Base-by-base conservation (phyloP, 306 rosid genomes). In the Nissolia schottii region DNA sequence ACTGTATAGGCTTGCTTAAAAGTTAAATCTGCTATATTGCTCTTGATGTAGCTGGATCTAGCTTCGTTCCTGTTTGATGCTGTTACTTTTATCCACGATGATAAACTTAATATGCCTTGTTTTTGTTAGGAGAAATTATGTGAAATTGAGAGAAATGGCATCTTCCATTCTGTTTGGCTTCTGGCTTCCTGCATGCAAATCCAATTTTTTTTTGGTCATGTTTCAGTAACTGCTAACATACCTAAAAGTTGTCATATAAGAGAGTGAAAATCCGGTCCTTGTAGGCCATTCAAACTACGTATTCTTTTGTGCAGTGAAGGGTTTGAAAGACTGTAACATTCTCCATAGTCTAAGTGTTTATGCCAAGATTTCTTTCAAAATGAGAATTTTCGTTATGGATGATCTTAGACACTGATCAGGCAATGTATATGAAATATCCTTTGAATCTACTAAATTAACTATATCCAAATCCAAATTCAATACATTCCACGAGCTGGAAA, bases 11-110 rank as follows among this genome's bases (percentile, higher is more conserved):
- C 48, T 58, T 40, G 40, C 45, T 38, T 35, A 25, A 48, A 34
- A 32, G n/a, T n/a, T n/a, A n/a, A n/a, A n/a, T n/a, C 15, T 40
- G 7, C 4, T 60, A 24, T 31, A 2, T 66, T 56, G 28, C 31
- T 73, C 68, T 43, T 35, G 20, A 48, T 24, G 66, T 63, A 40
- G 51, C 64, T 50, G n/a, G 46, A 51, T 64, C 64, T 50, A 19
- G 46, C 60, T 64, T 20, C 16, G 8, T 32, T 9, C 60, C 38
- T 71, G 41, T 49, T 71, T 51, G 10, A n/a, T n/a, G n/a, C n/a
- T n/a, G n/a, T n/a, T n/a, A n/a, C n/a, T n/a, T n/a, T n/a, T n/a
- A n/a, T n/a, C n/a, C n/a, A n/a, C n/a, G n/a, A n/a, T n/a, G n/a
- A n/a, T n/a, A n/a, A n/a, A n/a, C n/a, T n/a, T n/a, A n/a, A n/a